Evolutionary conservation across 2,329 filamentous ascomycete species (phyloP), one percentile per base, ranked within the genome.

Genomic region (Fusarium pseudonygamai): DNA sequence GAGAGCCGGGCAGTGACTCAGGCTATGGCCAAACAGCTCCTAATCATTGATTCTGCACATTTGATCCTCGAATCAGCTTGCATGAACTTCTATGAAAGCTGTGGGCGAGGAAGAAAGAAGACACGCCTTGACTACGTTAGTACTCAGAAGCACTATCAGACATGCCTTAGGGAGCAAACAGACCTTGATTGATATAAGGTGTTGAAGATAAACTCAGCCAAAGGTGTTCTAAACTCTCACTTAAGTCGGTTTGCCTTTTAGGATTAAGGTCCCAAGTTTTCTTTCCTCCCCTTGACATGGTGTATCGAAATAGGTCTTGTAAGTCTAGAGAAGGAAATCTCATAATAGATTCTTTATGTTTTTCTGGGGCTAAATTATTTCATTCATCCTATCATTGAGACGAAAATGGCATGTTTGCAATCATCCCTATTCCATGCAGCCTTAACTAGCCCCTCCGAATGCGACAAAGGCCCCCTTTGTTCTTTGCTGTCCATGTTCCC

Each of bases 1-100:
- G 60, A 60, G 65, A 34, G 36, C 66, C 53, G 60, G 68, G 70
- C 72, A 75, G 68, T 77, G 75, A 78, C 75, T 77, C 75, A 77
- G 72, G 57, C 60, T 36, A 53, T 43, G 32, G 61, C 46, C 53
- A 66, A 67, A 67, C 70, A 67, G 59, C 69, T 75, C 55, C 70
- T 64, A 74, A 71, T 76, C 49, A 60, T 67, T 60, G 45, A 69
- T 68, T 64, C 57, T 45, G 30, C 55, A 26, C 58, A 64, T 40
- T 60, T 46, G 50, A 53, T 60, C 60, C 45, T 60, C 62, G 43
- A 26, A 70, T 67, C 56, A 59, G 37, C 42, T 52, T 62, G 47
- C 53, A 58, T 69, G 58, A 60, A 73, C 63, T 45, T 65, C 42
- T 52, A 36, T 61, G 58, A 45, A 45, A 63, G 40, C 39, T 37